phyloP scores from a whole-genome alignment of 1,139 yeast species.

The Geotrichum phurueaensis region DNA sequence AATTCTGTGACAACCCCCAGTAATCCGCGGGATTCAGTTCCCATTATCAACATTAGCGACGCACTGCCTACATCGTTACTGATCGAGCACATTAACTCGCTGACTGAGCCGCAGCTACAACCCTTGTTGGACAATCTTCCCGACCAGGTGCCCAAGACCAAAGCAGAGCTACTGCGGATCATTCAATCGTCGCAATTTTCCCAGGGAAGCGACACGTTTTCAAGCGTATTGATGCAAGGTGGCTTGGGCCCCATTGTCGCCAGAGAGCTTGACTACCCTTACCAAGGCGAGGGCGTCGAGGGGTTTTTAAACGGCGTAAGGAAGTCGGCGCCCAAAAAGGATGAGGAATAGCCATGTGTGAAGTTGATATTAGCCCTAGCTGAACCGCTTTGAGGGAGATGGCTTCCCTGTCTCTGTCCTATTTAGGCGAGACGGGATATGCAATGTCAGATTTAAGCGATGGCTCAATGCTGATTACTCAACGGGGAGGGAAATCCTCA shows the following conservation, averaged over 20 bases:
- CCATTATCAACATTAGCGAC: slow-evolving; percentile 35
- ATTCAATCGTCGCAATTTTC: slow-evolving; percentile 51
- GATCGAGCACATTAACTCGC: slow-evolving; percentile 38
- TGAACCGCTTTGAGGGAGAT: too few relatives aligned
- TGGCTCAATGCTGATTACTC: too few relatives aligned
- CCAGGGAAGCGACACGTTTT: slow-evolving; percentile 44
- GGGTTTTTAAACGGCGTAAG: slow-evolving; percentile 44
- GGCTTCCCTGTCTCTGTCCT: too few relatives aligned
- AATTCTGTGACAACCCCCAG: slow-evolving; percentile 16
- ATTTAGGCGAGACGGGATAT: too few relatives aligned
- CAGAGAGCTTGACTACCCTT: slow-evolving; percentile 46
- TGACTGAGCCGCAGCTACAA: slow-evolving; percentile 37
- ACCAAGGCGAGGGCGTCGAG: slow-evolving; percentile 55
- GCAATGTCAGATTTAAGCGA: too few relatives aligned
- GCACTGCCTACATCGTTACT: slow-evolving; percentile 41
- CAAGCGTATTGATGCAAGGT: slow-evolving; percentile 40
- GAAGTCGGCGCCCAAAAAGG: slow-evolving; percentile 32
- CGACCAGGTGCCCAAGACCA: slow-evolving; percentile 39
- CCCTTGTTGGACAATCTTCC: slow-evolving; percentile 45
- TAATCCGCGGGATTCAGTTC: slow-evolving; percentile 17
- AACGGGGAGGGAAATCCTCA: too few relatives aligned
- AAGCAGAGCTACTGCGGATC: slow-evolving; percentile 42
- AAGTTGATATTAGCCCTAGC: neutral
- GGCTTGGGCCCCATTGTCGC: slow-evolving; percentile 54
- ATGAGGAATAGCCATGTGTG: slow-evolving; percentile 4